Base-by-base conservation (phyloP, 2,329 filamentous ascomycete genomes). In the Arthrobotrys musiformis region DNA sequence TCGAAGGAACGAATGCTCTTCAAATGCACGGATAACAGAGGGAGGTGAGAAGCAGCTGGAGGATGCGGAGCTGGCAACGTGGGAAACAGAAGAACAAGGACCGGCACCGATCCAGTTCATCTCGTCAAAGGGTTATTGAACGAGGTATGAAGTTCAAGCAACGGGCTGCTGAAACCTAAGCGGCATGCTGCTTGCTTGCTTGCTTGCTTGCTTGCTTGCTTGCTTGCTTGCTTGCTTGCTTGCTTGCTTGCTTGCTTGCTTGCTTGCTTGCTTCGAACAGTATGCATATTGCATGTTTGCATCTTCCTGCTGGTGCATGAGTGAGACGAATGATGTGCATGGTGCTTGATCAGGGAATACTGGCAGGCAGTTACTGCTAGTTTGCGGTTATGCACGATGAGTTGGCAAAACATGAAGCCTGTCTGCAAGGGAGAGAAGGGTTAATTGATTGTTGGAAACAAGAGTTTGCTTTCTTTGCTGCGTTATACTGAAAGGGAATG, bases 321-420 rank as follows among this genome's bases (percentile, higher is more conserved):
- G 70, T 70, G 72, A 64, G 72, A 76, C 64, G 64, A 76, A 76
- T 76, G 72, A 76, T 76, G 72, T 70, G 72, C 72, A 76, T 75
- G 58, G 70, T 63, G 70, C 70, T 75, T 61, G 62, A 63, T 67
- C 70, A 74, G 70, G 70, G 70, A 67, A 74, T 44, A 70, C 44
- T 58, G 58, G 60, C 22, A 61, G 35, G 54, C 63, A 40, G 63
- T 46, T 40, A 48, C 37, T 54, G 58, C 64, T 69, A 67, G 73
- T 62, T 50, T 70, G 60, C 73, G 73, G 73, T 77, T 77, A 77
- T 77, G 73, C 73, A 77, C 64, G 73, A 61, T 77, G 73, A 77
- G 73, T 77, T 77, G 73, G 73, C 73, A 77, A 58, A 68, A 40
- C 58, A 56, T 74, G 42, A 56, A 67, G 62, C 61, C 67, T 48